Conservation (phyloP, 306 rosid species). For the Vicia faba region DNA sequence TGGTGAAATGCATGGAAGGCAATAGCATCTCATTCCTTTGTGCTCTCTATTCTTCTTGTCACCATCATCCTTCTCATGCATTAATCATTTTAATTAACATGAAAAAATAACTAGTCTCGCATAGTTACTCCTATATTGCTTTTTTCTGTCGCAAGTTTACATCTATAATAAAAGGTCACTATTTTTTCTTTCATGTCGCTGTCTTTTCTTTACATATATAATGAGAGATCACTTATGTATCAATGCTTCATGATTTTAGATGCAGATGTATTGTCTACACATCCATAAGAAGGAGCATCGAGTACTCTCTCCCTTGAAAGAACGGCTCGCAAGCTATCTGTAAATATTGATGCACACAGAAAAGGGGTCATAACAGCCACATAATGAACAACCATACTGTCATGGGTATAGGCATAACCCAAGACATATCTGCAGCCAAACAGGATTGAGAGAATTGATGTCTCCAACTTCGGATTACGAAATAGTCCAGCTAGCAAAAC, state of each 20-base stretch:
- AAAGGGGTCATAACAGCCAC: slow-evolving; percentile 41
- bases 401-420: slow-evolving; percentile 49
- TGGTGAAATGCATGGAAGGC: slow-evolving; percentile 54
- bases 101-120: background rate
- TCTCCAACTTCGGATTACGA: slow-evolving; percentile 63
- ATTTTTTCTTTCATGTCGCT: background rate
- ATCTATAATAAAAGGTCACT: background rate
- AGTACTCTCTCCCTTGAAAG: background rate
- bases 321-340: slow-evolving; percentile 47
- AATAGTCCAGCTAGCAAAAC: slow-evolving; percentile 62
- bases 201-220: background rate
- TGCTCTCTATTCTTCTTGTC: slow-evolving; percentile 90
- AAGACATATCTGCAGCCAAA: slow-evolving; percentile 33
- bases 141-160: background rate
- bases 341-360: slow-evolving; percentile 41
- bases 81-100: background rate
- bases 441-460: slow-evolving; percentile 50
- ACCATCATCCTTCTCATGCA: slow-evolving; percentile 16
- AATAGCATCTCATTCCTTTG: slow-evolving; percentile 70
- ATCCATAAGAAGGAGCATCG: too few species aligned
- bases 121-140: background rate
- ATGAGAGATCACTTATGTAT: background rate
- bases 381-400: slow-evolving; percentile 36
- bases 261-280: background rate
- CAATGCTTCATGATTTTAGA: background rate